Conservation (phyloP, 768 basidiomycete species). For the Tephrocybe rancida region DNA sequence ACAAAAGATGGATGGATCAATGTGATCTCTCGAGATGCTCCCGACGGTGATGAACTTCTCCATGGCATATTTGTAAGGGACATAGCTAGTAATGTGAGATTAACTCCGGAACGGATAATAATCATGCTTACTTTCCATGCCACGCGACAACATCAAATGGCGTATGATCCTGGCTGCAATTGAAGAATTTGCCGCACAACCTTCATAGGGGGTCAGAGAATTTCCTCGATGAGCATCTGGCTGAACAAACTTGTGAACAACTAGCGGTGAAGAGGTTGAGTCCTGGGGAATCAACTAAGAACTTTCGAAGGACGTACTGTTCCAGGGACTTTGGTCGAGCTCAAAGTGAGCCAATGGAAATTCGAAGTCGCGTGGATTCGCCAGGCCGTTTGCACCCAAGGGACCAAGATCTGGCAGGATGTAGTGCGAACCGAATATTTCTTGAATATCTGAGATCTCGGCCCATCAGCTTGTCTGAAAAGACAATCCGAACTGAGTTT, state of each 20-base stretch:
- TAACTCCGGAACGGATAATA: too few species aligned
- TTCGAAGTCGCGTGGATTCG: slow-evolving; percentile 67
- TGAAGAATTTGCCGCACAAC: slow-evolving; percentile 55
- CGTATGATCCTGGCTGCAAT: slow-evolving; percentile 60
- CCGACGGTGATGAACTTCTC: slow-evolving; percentile 67
- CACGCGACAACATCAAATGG: slow-evolving; percentile 77
- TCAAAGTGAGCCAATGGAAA: slow-evolving; percentile 66
- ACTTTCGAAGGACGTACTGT: slow-evolving; percentile 37
- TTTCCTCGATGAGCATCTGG: not conserved
- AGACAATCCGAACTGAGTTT: too few species aligned
- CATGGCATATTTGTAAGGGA: slow-evolving; percentile 67
- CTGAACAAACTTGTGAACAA: slow-evolving; percentile 49
- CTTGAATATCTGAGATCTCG: slow-evolving; percentile 59
- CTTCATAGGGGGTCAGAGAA: slow-evolving; percentile 26
- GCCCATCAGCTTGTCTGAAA: too few species aligned
- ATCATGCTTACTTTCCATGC: slow-evolving; percentile 58
- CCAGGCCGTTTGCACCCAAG: slow-evolving; percentile 66
- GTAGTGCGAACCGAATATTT: slow-evolving; percentile 67
- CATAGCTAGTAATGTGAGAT: too few species aligned
- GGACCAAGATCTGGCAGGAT: slow-evolving; percentile 67
- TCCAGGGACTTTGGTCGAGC: slow-evolving; percentile 62
- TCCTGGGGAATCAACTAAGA: too few species aligned
- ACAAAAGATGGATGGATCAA: slow-evolving; percentile 71
- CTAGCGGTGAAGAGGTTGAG: slow-evolving; percentile 21
- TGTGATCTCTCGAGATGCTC: slow-evolving; percentile 67